phyloP scores from a whole-genome alignment of 371 early-diverging fungal genomes.

The Thermomucor indicae-seudaticae region DNA sequence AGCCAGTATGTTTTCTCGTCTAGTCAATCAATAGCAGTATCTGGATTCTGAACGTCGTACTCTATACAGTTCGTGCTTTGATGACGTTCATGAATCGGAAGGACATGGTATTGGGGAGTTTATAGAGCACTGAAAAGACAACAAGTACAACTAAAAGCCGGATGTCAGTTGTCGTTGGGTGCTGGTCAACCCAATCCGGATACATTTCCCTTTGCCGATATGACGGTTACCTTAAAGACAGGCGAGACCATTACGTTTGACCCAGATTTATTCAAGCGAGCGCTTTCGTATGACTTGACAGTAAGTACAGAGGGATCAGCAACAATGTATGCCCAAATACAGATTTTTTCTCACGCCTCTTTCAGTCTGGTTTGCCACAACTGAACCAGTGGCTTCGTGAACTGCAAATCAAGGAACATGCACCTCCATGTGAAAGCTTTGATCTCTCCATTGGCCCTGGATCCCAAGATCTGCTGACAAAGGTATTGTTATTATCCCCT shows the following conservation, averaged over 20 bases:
- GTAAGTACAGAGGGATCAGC: too few relatives aligned
- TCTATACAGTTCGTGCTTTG: constrained; percentile 15
- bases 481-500: constrained; percentile 21
- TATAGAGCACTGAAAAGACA: background rate
- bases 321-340: constrained; percentile 8
- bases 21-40: background rate
- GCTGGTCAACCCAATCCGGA: constrained; percentile 74
- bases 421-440: constrained; percentile 48
- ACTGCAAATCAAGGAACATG: constrained; percentile 59
- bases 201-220: constrained; percentile 69
- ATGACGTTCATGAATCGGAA: constrained; percentile 20
- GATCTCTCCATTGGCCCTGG: constrained; percentile 73
- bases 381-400: constrained; percentile 60
- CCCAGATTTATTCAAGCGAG: constrained; percentile 30
- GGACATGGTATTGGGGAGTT: constrained; percentile 13
- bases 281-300: constrained; percentile 55
- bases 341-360: background rate
- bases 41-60: background rate
- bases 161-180: constrained; percentile 52
- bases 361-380: constrained; percentile 63
- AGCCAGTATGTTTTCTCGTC: constrained; percentile 9
- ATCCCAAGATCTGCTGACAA: constrained; percentile 73
- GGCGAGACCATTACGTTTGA: constrained; percentile 56
- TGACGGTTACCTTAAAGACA: constrained; percentile 54
- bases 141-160: background rate